Percentiles rank a stretch among this genome's conserved stretches.
These are phyloP conservation scores for Lophiostoma macrostomum DNA, from an alignment of 495 filamentous ascomycete species.

Conservation along the genomic window DNA sequence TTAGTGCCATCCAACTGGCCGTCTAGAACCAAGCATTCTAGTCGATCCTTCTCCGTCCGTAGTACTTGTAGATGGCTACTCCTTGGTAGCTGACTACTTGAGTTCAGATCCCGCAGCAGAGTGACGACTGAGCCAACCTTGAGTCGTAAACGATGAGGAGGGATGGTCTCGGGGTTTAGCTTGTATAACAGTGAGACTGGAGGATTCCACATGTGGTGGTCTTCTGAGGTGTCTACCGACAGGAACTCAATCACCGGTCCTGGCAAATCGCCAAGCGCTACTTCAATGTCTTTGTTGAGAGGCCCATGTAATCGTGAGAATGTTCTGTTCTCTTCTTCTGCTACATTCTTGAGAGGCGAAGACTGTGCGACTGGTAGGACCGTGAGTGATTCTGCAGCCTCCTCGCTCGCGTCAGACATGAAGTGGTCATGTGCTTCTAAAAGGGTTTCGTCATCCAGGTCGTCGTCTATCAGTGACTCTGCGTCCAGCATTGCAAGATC, in stretches of 20 bases:
- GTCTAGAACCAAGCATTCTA: constrained; percentile 26
- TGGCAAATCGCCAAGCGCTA: constrained; percentile 7
- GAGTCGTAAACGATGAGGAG: constrained; percentile 23
- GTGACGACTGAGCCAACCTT: constrained; percentile 26
- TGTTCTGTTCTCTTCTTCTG: not conserved
- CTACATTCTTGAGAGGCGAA: not conserved
- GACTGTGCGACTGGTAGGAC: not conserved
- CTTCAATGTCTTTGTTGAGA: constrained; percentile 22
- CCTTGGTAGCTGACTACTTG: constrained; percentile 14
- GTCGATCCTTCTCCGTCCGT: constrained; percentile 3
- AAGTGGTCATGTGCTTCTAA: constrained; percentile 10
- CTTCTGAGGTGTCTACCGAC: constrained; percentile 18
- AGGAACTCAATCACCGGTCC: constrained; percentile 26
- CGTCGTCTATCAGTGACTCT: constrained; percentile 7
- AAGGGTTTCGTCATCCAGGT: constrained; percentile 26
- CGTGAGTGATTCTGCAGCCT: not conserved
- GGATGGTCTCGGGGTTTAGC: constrained; percentile 19
- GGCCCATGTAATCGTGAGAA: constrained; percentile 29
- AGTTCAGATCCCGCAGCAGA: constrained; percentile 13
- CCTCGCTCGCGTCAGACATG: constrained; percentile 23
- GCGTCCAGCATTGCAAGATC: not conserved
- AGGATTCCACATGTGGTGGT: constrained; percentile 14
- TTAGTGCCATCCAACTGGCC: constrained; percentile 21
- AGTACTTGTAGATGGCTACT: constrained; percentile 23
- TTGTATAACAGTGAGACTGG: constrained; percentile 19